Evolutionary conservation across 2,329 filamentous ascomycete species (phyloP), one percentile per base, ranked within the genome.

Genomic region (Colletotrichum lindemuthianum): DNA sequence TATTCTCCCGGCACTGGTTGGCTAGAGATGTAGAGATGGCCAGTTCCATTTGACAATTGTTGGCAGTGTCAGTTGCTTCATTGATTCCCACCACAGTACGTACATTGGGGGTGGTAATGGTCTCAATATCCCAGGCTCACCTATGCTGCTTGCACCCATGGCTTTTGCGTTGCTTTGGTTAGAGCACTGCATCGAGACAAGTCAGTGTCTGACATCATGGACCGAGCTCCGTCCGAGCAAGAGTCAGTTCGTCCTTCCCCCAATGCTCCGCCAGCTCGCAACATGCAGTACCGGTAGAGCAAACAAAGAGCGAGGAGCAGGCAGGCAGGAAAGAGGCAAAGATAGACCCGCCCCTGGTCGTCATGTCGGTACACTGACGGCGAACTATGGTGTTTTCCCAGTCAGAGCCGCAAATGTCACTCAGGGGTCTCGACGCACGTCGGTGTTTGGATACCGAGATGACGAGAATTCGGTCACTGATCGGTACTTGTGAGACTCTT

Each of bases 151-250:
- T 24, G 24, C 24, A 24, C 24, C 24, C 24, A 24, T 24, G 24
- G 24, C 24, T 24, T 24, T 24, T 24, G 24, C 24, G 24, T 24
- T 24, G 24, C 24, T 24, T 24, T 24, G 24, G 24, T 24, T 24
- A 24, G 24, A 24, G 24, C 24, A 24, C 24, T n/a, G 12, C 45
- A 16, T 39, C 12, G 7, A 9, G 16, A 40, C 45, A 13, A 15
- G n/a, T 53, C 48, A n/a, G 60, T 37, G 34, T 65, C 61, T 65
- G 61, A 65, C 61, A 65, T 61, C 61, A 65, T 61, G 45, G 48
- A 13, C 61, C 58, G 61, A 61, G 61, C 61, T 37, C 51, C 55
- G 57, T 40, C 58, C 57, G 61, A 60, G 51, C 54, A 57, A 44
- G 39, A 40, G 16, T 24, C 24, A 24, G 24, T 24, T 24, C 24